Evolutionary conservation across 163 green algal species (phyloP), one percentile per base, ranked within the genome.

Genomic region (Smithsoniella earleae): DNA sequence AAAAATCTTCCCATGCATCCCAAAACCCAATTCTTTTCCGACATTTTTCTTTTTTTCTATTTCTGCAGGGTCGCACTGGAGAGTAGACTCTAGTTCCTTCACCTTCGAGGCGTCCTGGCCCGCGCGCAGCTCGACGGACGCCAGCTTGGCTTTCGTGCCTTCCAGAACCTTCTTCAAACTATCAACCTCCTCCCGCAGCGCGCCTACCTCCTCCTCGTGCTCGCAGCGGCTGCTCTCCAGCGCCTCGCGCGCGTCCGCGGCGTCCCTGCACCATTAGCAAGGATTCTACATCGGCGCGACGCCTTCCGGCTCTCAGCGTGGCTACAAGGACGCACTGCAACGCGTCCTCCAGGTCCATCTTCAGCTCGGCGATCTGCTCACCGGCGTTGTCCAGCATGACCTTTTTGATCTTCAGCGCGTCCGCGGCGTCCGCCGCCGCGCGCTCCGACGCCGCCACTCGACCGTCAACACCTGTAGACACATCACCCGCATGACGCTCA

Each of bases 191-290:
- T 37, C n/a, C 58, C 13, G 30, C n/a, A 16, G n/a, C 58, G 5
- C 58, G 13, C 30, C 58, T 6, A 40, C 58, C 58, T 33, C 16
- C 58, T 69, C 58, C 25, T 69, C 58, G 16, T 30, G 27, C 58
- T 33, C 20, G 3, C 30, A 30, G 25, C 6, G 3, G 16, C 16
- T 16, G 20, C 43, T 33, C 25, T 69, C 58, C n/a, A 40, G n/a
- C 58, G 25, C 20, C 20, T 30, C 58, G 4, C 58, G 20, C n/a
- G 58, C 58, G 3, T 69, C 58, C 58, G 43, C 34, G 18, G 58
- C 58, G 25, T 69, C 58, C 58, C 58, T 69, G 49, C 49, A 64
- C 49, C n/a, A n/a, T n/a, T n/a, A n/a, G n/a, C n/a, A n/a, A n/a
- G n/a, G n/a, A n/a, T n/a, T n/a, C n/a, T n/a, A n/a, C n/a, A n/a